Conservation (phyloP, 2,329 filamentous ascomycete species). For the Lithohypha guttulata region DNA sequence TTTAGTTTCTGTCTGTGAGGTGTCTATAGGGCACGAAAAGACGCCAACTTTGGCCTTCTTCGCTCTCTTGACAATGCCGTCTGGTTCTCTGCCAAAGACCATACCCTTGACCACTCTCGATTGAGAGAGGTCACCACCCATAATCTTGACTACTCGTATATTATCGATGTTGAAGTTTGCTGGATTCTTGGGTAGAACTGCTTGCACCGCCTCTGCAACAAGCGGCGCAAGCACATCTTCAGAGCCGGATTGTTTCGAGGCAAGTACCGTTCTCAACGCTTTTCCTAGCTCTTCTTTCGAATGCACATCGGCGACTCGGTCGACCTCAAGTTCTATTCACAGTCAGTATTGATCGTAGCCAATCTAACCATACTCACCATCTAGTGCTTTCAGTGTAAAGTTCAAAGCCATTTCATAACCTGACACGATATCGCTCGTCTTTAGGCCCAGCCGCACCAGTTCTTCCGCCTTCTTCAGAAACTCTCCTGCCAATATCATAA, state of each 20-base stretch:
- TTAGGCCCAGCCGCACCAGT: conserved; percentile 88
- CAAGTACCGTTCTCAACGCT: conserved; percentile 88
- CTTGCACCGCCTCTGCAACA: conserved; percentile 72
- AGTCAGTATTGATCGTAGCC: too few relatives aligned
- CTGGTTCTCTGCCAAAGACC: conserved; percentile 95
- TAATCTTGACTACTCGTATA: conserved; percentile 97
- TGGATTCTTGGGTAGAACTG: conserved; percentile 91
- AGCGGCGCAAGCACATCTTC: conserved; percentile 80
- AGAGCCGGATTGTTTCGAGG: conserved; percentile 89
- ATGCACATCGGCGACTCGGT: conserved; percentile 76
- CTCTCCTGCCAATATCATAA: conserved; percentile 91
- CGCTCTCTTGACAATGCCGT: conserved; percentile 83
- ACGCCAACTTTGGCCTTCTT: conserved; percentile 91
- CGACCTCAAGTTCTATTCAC: conserved; percentile 69
- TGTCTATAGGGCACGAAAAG: conserved; percentile 92
- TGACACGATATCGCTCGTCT: conserved; percentile 93
- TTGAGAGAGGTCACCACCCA: conserved; percentile 92
- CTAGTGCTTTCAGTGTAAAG: conserved; percentile 72
- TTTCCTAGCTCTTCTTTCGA: conserved; percentile 80
- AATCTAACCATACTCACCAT: too few relatives aligned
- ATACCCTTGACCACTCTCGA: conserved; percentile 93
- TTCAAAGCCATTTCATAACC: conserved; percentile 93
- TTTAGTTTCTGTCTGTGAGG: conserved; percentile 95
- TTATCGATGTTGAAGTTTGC: conserved; percentile 98
- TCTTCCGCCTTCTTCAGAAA: conserved; percentile 95